Evolutionary conservation across 108 stramenopile genomes (phyloP), one percentile per base, ranked within the genome.

Genomic region (Tribonema minus): DNA sequence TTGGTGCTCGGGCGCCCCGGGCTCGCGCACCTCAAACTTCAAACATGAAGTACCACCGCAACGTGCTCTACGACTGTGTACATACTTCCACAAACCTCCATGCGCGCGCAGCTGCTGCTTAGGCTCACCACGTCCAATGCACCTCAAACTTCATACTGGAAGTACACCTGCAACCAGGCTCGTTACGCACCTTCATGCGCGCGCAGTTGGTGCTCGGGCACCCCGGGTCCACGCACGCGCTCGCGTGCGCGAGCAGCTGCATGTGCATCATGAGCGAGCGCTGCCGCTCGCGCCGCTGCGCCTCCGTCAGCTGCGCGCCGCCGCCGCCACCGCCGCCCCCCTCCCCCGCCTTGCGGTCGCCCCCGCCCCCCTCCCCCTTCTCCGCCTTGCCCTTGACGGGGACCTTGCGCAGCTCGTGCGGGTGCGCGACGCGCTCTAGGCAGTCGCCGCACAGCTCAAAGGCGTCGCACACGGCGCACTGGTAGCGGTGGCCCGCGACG

Each of bases 131-230:
- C n/a, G n/a, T n/a, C n/a, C n/a, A n/a, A n/a, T n/a, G n/a, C n/a
- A n/a, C n/a, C n/a, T n/a, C n/a, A n/a, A n/a, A n/a, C n/a, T n/a
- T n/a, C n/a, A n/a, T n/a, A n/a, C n/a, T n/a, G n/a, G n/a, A n/a
- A n/a, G n/a, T n/a, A n/a, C n/a, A n/a, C n/a, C n/a, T n/a, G n/a
- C n/a, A n/a, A n/a, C n/a, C n/a, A n/a, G n/a, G n/a, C n/a, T n/a
- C n/a, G n/a, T n/a, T n/a, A n/a, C n/a, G 9, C 46, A 73, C 94
- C 90, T 98, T 98, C 98, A 98, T 98, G 79, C 94, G 94, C 32
- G 87, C 87, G 88, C 98, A 98, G 79, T 97, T 98, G 58, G 92
- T 90, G 36, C 92, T 93, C 32, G 89, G 89, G 82, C 96, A 99
- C 37, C 92, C 89, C 27, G 84, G 75, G 9, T 89, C 87, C 20